Conservation (phyloP, 2,329 filamentous ascomycete species). For the Aspergillus clavatus region DNA sequence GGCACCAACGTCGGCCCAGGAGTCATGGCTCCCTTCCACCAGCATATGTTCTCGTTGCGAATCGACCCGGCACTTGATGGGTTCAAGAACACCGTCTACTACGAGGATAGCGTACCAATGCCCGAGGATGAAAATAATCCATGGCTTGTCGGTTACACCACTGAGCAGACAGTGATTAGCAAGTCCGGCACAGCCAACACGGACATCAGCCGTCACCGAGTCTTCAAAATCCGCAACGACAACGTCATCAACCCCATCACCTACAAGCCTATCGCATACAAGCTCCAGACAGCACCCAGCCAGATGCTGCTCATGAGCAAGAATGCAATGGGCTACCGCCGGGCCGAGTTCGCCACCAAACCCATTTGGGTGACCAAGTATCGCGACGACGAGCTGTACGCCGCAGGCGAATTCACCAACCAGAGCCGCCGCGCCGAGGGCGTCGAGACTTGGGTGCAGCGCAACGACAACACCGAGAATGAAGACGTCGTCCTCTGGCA, state of each 20-base stretch:
- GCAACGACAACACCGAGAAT: conserved; percentile 47
- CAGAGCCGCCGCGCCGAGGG: conserved; percentile 52
- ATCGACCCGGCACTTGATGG: conserved; percentile 61
- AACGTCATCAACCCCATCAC: conserved; percentile 51
- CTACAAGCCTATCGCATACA: conserved; percentile 52
- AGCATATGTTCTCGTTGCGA: conserved; percentile 69
- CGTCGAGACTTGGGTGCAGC: conserved; percentile 49
- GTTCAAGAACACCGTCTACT: conserved; percentile 51
- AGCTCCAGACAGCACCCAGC: conserved; percentile 52
- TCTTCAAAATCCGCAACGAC: conserved; percentile 57
- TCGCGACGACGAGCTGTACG: conserved; percentile 49
- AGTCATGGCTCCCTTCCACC: conserved; percentile 65
- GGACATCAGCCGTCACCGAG: conserved; percentile 45
- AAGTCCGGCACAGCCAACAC: conserved; percentile 47
- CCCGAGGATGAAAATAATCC: conserved; percentile 51
- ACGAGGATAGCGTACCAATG: conserved; percentile 58
- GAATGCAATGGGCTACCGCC: conserved; percentile 45
- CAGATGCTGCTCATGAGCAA: conserved; percentile 54
- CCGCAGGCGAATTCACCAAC: conserved; percentile 54
- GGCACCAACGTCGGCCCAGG: conserved; percentile 66
- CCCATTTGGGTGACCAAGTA: conserved; percentile 55
- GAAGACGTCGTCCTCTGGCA: conserved; percentile 40
- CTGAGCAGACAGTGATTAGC: conserved; percentile 45
- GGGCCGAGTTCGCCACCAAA: conserved; percentile 53
- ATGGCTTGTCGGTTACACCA: conserved; percentile 48